Percentiles rank a stretch among this genome's conserved stretches.
Conservation (phyloP, 192 early-diverging fungal genomes). For the Linnemannia elongata region DNA sequence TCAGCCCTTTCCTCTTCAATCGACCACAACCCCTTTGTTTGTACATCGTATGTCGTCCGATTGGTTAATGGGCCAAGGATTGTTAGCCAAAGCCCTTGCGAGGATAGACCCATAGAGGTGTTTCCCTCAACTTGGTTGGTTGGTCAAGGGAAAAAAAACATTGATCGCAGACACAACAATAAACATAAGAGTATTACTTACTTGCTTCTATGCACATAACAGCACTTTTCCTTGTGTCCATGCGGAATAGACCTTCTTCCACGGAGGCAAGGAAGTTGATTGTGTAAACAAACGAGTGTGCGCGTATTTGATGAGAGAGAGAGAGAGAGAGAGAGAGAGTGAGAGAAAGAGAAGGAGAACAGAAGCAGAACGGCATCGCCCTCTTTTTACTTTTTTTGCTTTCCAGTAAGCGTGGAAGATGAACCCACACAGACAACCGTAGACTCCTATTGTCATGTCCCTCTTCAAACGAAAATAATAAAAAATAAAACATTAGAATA, state of each 20-base stretch:
- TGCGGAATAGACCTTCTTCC: constrained; percentile 3
- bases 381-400: too few relatives aligned
- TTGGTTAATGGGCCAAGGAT: not conserved
- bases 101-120: constrained; percentile 3
- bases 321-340: too few relatives aligned
- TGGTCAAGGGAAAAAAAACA: too few relatives aligned
- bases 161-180: too few relatives aligned
- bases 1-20: not conserved
- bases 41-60: not conserved
- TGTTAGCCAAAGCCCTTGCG: not conserved
- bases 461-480: too few relatives aligned
- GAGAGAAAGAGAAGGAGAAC: too few relatives aligned
- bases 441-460: too few relatives aligned
- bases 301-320: not conserved
- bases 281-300: not conserved
- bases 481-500: too few relatives aligned
- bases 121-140: constrained; percentile 17
- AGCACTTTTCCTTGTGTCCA: not conserved
- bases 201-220: not conserved
- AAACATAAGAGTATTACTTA: not conserved
- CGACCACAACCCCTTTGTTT: not conserved
- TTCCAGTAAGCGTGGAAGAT: too few relatives aligned
- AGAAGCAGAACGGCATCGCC: too few relatives aligned
- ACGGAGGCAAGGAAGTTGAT: not conserved
- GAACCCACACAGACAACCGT: too few relatives aligned